These are phyloP conservation scores for Pisolithus sp. DNA, from an alignment of 768 basidiomycete species.

Conservation along the genomic window DNA sequence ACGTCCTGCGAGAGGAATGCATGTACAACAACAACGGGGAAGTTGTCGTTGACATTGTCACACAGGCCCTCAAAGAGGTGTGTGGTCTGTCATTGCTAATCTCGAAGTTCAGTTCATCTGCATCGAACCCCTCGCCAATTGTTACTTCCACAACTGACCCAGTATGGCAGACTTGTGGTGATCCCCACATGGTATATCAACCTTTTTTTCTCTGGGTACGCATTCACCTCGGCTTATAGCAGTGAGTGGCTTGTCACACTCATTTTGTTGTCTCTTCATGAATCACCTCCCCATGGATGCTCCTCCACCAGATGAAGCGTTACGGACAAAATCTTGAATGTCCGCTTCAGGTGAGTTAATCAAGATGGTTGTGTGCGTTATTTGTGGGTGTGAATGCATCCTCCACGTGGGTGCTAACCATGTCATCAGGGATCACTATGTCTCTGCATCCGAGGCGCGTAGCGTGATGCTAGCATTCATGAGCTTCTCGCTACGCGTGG, in stretches of 20 bases:
- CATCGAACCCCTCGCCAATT: constrained; percentile 65
- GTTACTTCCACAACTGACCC: constrained; percentile 65
- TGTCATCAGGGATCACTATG: constrained; percentile 57
- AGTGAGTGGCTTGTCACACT: constrained; percentile 81
- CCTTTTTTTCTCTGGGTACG: neutral
- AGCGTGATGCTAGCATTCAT: constrained; percentile 69
- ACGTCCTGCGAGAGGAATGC: constrained; percentile 79
- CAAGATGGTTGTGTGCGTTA: constrained; percentile 42
- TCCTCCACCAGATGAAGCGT: too few species aligned
- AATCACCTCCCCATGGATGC: constrained; percentile 28
- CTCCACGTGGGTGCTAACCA: neutral
- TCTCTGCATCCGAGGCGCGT: constrained; percentile 51
- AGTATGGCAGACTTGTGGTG: constrained; percentile 82
- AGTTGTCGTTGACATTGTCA: constrained; percentile 59
- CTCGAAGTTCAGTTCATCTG: constrained; percentile 32
- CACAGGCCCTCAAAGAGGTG: constrained; percentile 71
- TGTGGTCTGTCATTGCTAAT: constrained; percentile 15
- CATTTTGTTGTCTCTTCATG: constrained; percentile 57
- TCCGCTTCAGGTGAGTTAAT: constrained; percentile 17
- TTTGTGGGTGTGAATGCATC: neutral
- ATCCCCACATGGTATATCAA: constrained; percentile 64
- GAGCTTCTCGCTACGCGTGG: constrained; percentile 71
- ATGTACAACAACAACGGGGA: constrained; percentile 69
- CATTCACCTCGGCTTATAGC: constrained; percentile 33
- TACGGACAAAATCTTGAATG: too few species aligned